These are phyloP conservation scores for Boletales sp. DNA, from an alignment of 768 basidiomycete species.

Conservation along the genomic window DNA sequence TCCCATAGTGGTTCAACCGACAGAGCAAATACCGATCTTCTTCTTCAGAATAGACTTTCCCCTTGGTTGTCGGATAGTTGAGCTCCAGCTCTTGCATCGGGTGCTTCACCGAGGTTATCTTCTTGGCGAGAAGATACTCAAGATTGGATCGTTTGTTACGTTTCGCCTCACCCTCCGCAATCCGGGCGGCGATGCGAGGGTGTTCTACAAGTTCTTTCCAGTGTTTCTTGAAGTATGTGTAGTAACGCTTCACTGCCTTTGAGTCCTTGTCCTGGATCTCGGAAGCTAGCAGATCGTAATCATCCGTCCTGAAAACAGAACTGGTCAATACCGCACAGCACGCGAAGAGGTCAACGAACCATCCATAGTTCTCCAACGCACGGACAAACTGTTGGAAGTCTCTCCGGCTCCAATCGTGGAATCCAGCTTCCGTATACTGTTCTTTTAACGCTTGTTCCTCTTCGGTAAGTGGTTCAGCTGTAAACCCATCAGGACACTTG, in stretches of 20 bases:
- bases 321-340: background rate
- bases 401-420: slow-evolving; percentile 86
- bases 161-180: slow-evolving; percentile 86
- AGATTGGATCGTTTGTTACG: slow-evolving; percentile 83
- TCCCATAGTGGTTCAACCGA: slow-evolving; percentile 84
- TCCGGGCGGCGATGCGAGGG: slow-evolving; percentile 45
- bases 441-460: slow-evolving; percentile 85
- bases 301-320: slow-evolving; percentile 48
- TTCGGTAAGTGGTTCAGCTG: slow-evolving; percentile 88
- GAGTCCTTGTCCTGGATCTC: slow-evolving; percentile 85
- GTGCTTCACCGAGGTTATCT: slow-evolving; percentile 78
- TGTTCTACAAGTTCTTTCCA: slow-evolving; percentile 76
- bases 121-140: slow-evolving; percentile 72
- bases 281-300: slow-evolving; percentile 64
- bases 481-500: background rate
- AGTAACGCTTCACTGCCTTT: slow-evolving; percentile 76
- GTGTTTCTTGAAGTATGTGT: slow-evolving; percentile 82
- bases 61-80: slow-evolving; percentile 93
- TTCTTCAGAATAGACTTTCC: slow-evolving; percentile 94
- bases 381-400: slow-evolving; percentile 92
- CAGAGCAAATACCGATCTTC: slow-evolving; percentile 95
- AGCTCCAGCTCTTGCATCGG: slow-evolving; percentile 98
- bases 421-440: slow-evolving; percentile 69
- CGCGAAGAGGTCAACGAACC: slow-evolving; percentile 41
- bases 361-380: slow-evolving; percentile 76